Evolutionary conservation across 2,329 filamentous ascomycete genomes (phyloP).

Genomic region (Akanthomyces muscarius): DNA sequence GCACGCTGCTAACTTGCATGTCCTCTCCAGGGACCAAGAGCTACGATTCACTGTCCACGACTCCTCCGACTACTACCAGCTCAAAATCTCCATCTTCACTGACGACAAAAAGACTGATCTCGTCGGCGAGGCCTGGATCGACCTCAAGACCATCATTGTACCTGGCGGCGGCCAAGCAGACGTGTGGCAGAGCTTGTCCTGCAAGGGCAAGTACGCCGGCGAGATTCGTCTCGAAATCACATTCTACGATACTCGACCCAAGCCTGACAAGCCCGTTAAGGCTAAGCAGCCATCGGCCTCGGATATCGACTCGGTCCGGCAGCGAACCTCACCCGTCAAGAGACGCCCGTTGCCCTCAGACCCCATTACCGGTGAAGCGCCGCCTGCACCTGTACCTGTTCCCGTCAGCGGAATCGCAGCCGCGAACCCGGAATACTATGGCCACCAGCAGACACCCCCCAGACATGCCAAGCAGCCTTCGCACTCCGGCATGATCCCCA

Average conservation of each 20-base stretch:
- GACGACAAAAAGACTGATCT: constrained; percentile 97
- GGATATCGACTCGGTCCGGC: constrained; percentile 33
- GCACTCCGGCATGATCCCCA: constrained; percentile 41
- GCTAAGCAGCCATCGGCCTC: constrained; percentile 40
- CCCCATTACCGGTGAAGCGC: constrained; percentile 57
- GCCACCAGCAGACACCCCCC: constrained; percentile 42
- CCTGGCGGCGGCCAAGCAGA: constrained; percentile 90
- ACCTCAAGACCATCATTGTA: constrained; percentile 74
- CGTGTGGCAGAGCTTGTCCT: constrained; percentile 83
- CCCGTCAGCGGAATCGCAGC: constrained; percentile 25
- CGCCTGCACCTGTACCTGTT: constrained; percentile 25
- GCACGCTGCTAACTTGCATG: constrained; percentile 17
- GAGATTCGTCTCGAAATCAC: constrained; percentile 94
- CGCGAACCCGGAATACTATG: constrained; percentile 33
- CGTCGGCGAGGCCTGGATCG: constrained; percentile 91
- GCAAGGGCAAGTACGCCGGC: constrained; percentile 90
- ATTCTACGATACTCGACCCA: constrained; percentile 86
- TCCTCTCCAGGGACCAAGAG: constrained; percentile 78
- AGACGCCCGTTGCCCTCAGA: constrained; percentile 79
- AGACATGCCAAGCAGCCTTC: constrained; percentile 40
- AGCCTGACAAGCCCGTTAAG: constrained; percentile 67
- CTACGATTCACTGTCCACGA: constrained; percentile 94
- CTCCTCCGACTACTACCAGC: constrained; percentile 89
- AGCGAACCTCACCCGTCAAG: constrained; percentile 64
- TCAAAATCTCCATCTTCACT: constrained; percentile 95